A percentile compares a stretch with the other conserved stretches of the same genome.
Conservation (phyloP, 2,329 filamentous ascomycete species). For the Chaetoscypha palmicola region DNA sequence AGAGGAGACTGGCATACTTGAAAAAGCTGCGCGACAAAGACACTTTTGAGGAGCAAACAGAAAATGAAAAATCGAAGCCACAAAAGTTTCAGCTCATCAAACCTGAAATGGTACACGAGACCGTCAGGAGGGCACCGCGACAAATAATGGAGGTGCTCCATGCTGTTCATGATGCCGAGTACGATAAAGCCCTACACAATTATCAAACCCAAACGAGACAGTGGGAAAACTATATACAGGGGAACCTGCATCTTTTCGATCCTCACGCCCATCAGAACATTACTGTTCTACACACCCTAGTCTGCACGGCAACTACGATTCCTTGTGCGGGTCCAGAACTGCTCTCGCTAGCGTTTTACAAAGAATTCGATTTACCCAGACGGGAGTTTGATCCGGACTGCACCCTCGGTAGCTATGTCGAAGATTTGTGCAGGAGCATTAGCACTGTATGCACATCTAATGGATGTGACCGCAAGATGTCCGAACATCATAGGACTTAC, state of each 20-base stretch:
- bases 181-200: conserved; percentile 88
- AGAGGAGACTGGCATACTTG: conserved; percentile 74
- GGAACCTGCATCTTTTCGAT: conserved; percentile 83
- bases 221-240: conserved; percentile 92
- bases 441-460: conserved; percentile 73
- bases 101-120: conserved; percentile 88
- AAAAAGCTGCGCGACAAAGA: conserved; percentile 77
- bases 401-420: conserved; percentile 89
- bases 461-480: conserved; percentile 81
- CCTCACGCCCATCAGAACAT: conserved; percentile 96
- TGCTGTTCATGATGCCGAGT: conserved; percentile 92
- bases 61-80: conserved; percentile 54
- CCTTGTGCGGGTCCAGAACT: conserved; percentile 87
- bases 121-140: conserved; percentile 69
- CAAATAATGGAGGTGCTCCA: conserved; percentile 91
- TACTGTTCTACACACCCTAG: conserved; percentile 85
- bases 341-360: conserved; percentile 88
- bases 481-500: conserved; percentile 91
- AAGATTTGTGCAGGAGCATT: conserved; percentile 74
- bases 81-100: conserved; percentile 85
- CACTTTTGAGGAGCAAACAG: conserved; percentile 45
- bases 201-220: conserved; percentile 92
- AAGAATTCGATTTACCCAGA: conserved; percentile 64
- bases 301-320: conserved; percentile 88
- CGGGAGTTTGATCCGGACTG: conserved; percentile 74